Evolutionary conservation across 805 yeast species (phyloP).

Genomic region (Saccharomycopsis fibuligera): DNA sequence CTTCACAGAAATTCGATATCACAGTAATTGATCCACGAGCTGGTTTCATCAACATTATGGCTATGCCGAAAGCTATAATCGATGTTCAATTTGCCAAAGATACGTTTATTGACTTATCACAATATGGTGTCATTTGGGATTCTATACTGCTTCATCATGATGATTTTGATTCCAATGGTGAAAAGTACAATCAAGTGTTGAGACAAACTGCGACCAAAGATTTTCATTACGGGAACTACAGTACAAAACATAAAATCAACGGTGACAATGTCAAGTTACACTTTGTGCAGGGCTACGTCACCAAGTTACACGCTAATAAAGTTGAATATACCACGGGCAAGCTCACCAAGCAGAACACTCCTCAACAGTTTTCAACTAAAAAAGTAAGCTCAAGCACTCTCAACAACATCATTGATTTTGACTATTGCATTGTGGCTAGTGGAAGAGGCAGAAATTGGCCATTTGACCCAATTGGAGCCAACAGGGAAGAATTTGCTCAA

Average conservation of each 20-base stretch:
- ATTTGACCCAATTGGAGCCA: slow-evolving; percentile 41
- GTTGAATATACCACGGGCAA: slow-evolving; percentile 31
- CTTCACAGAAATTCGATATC: slow-evolving; percentile 24
- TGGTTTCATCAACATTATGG: slow-evolving; percentile 36
- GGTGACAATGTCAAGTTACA: slow-evolving; percentile 12
- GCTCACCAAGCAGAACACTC: slow-evolving; percentile 5
- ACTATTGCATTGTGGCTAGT: slow-evolving; percentile 41
- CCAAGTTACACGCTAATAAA: slow-evolving; percentile 25
- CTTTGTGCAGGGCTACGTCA: slow-evolving; percentile 18
- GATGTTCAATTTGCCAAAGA: slow-evolving; percentile 33
- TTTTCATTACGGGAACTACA: slow-evolving; percentile 4
- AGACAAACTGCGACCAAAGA: slow-evolving; percentile 1
- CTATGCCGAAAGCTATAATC: slow-evolving; percentile 34
- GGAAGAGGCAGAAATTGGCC: slow-evolving; percentile 52
- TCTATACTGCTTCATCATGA: background rate
- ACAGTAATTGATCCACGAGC: slow-evolving; percentile 35
- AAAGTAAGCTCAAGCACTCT: background rate
- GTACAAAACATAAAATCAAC: slow-evolving; percentile 23
- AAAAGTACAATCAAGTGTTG: slow-evolving; percentile 21
- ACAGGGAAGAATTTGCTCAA: slow-evolving; percentile 30
- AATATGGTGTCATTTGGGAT: slow-evolving; percentile 25
- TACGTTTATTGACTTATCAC: slow-evolving; percentile 29
- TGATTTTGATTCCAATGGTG: slow-evolving; percentile 31
- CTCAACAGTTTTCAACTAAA: slow-evolving; percentile 11
- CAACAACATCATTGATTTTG: slow-evolving; percentile 27